These are phyloP conservation scores for Cenchrus fungigraminus DNA, from an alignment of 176 grass and related monocot species.

Conservation along the genomic window DNA sequence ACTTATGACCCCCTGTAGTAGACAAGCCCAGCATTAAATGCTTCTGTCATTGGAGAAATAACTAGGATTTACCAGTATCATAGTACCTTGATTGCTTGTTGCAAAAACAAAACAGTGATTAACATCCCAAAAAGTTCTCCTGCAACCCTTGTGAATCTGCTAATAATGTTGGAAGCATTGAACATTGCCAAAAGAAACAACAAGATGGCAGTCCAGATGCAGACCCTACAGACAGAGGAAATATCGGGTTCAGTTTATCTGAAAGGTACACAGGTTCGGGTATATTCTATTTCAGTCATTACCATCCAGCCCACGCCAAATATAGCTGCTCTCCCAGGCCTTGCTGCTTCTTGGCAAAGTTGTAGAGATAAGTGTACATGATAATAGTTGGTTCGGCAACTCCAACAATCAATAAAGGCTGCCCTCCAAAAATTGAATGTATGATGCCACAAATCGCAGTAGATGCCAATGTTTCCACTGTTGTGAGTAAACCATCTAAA, in stretches of 20 bases:
- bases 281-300: conserved; percentile 29
- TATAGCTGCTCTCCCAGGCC: conserved; percentile 64
- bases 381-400: conserved; percentile 94
- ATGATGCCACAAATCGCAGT: conserved; percentile 90
- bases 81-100: conserved; percentile 84
- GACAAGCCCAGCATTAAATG: neutral
- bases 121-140: conserved; percentile 98
- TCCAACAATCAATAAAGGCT: conserved; percentile 88
- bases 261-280: conserved; percentile 14
- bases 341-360: conserved; percentile 64
- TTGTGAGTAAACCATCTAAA: conserved; percentile 74
- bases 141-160: conserved; percentile 92
- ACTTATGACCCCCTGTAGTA: conserved; percentile 66
- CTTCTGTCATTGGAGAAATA: neutral
- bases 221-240: conserved; percentile 66
- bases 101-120: conserved; percentile 89
- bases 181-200: conserved; percentile 77
- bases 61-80: neutral
- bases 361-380: conserved; percentile 96
- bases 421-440: conserved; percentile 86
- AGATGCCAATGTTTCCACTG: conserved; percentile 89
- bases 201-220: conserved; percentile 90
- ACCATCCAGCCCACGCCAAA: conserved; percentile 98
- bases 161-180: conserved; percentile 84
- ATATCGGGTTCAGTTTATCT: conserved; percentile 9